These are phyloP conservation scores for Hypoxylon subgilvum DNA, from an alignment of 495 filamentous ascomycete species.

Conservation along the genomic window DNA sequence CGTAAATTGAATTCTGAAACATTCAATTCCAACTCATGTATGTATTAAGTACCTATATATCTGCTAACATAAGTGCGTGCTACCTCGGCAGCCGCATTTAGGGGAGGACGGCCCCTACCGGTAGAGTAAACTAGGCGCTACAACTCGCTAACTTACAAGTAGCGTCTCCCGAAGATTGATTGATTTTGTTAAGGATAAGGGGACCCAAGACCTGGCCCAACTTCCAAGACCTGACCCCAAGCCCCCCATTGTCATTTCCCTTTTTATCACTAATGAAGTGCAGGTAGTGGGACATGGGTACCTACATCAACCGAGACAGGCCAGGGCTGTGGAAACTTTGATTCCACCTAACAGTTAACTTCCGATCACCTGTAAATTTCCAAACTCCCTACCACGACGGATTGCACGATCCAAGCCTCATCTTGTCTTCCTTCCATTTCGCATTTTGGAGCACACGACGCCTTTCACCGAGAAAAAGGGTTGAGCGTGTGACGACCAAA, in stretches of 20 bases:
- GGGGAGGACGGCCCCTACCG: constrained; percentile 29
- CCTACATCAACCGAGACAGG: constrained; percentile 17
- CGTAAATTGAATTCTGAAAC: too few relatives aligned
- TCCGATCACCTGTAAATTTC: constrained; percentile 10
- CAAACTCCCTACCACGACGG: too few relatives aligned
- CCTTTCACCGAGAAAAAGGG: not conserved
- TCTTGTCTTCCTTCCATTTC: not conserved
- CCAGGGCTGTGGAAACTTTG: constrained; percentile 28
- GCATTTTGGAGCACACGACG: constrained; percentile 14
- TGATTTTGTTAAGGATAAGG: not conserved
- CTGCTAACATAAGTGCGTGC: not conserved
- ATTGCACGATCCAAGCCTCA: constrained; percentile 18
- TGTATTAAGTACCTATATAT: too few relatives aligned
- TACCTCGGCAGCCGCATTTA: not conserved
- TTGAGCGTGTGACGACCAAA: not conserved
- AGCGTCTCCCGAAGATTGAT: constrained; percentile 25
- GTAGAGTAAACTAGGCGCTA: constrained; percentile 28
- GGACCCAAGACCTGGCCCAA: too few relatives aligned
- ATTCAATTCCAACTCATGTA: too few relatives aligned
- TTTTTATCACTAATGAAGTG: too few relatives aligned
- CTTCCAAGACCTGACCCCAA: too few relatives aligned
- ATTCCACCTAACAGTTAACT: constrained; percentile 28
- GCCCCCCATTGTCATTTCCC: too few relatives aligned
- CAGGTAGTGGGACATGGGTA: not conserved
- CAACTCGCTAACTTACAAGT: constrained; percentile 35